A percentile compares a stretch with the other conserved stretches of the same genome.
These are phyloP conservation scores for Prunus mume DNA, from an alignment of 306 rosid genomes.

Conservation along the genomic window DNA sequence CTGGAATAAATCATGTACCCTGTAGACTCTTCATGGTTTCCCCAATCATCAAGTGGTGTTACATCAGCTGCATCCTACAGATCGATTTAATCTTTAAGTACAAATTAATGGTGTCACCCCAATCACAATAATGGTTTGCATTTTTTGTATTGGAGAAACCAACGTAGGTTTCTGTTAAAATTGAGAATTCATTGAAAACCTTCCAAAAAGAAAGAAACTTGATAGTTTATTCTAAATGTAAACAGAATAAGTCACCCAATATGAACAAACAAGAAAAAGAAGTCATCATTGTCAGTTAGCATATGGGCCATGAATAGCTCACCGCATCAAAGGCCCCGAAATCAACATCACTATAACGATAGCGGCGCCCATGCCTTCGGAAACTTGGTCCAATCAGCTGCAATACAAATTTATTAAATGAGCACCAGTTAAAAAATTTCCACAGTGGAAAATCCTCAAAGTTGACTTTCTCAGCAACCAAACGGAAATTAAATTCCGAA, in stretches of 20 bases:
- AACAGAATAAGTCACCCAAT: neutral
- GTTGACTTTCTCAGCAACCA: constrained; percentile 7
- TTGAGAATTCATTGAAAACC: neutral
- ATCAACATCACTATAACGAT: constrained; percentile 23
- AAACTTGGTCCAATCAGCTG: constrained; percentile 38
- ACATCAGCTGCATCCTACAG: constrained; percentile 61
- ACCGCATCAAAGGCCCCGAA: constrained; percentile 61
- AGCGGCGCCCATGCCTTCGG: constrained; percentile 20
- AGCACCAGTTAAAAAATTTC: neutral
- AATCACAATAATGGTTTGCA: neutral
- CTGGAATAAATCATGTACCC: constrained; percentile 55
- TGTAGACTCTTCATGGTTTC: constrained; percentile 33
- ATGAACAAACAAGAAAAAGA: neutral
- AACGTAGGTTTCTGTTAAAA: neutral
- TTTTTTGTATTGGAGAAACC: neutral
- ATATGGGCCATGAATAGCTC: neutral
- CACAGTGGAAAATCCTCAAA: neutral
- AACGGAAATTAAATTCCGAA: neutral
- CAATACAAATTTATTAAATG: neutral
- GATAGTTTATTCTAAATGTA: neutral
- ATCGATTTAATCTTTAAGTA: neutral
- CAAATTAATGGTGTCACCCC: neutral
- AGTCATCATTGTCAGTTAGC: too few species aligned
- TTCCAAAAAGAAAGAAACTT: neutral
- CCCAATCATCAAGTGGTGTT: constrained; percentile 57